Conservation (phyloP, 345 rosid genomes). For the Hibiscus syriacus region DNA sequence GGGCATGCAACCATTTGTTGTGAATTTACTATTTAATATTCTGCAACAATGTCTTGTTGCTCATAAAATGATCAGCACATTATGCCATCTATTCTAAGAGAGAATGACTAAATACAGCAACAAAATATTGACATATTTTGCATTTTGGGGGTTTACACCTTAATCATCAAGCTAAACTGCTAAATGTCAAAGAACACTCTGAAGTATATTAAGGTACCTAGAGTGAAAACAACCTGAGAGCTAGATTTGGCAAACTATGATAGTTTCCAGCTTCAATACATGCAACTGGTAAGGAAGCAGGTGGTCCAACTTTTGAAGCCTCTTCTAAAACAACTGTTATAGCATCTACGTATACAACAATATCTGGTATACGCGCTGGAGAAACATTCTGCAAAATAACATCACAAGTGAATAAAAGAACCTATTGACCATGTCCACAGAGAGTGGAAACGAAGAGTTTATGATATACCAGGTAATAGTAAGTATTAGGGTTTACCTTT, state of each 20-base stretch:
- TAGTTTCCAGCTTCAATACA: conserved; percentile 88
- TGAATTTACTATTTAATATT: conserved; percentile 11
- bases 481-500: conserved; percentile 40
- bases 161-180: conserved; percentile 3
- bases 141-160: conserved; percentile 14
- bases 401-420: conserved; percentile 6
- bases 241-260: conserved; percentile 72
- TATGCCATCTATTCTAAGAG: too few relatives aligned
- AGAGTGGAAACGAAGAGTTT: background rate
- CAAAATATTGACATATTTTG: background rate
- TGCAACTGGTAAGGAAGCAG: conserved; percentile 76
- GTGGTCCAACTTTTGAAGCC: conserved; percentile 60
- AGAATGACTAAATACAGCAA: background rate
- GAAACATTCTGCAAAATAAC: conserved; percentile 68
- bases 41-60: background rate
- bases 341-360: conserved; percentile 76
- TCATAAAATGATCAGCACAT: too few relatives aligned
- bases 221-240: conserved; percentile 62
- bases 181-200: conserved; percentile 8
- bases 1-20: background rate
- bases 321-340: conserved; percentile 83
- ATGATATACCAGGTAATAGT: background rate
- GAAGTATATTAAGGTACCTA: conserved; percentile 14
- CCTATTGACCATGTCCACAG: conserved; percentile 10
- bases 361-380: conserved; percentile 62